Base-by-base conservation (phyloP, 1,284 basidiomycete species). In the Heliocybe sulcata region DNA sequence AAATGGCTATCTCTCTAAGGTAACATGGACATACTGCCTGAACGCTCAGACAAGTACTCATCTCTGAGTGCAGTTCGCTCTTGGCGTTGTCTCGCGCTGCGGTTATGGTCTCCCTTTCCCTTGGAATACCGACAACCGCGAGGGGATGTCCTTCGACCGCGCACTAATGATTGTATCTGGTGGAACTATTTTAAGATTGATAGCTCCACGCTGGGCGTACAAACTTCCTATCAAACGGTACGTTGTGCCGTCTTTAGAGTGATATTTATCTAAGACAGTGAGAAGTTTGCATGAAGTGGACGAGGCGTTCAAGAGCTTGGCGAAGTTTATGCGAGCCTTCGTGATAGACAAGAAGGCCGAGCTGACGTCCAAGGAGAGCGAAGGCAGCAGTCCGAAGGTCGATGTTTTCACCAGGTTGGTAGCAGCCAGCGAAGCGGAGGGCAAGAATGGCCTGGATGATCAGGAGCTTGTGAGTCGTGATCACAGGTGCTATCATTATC, bases 401-500 rank as follows among this genome's bases (percentile, higher is more conserved):
- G 58, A 60, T 35, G n/a, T 60, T 3, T 57, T 60, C 48, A 57
- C 35, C 12, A 51, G 54, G 3, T 53, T 60, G 35, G 47, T 60
- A 14, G 35, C 27, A 16, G 54, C 59, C 8, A 55, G 48, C 45
- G 59, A 60, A 31, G 45, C 52, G 23, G 59, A 60, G 25, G 56
- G 54, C 10, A 53, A 57, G 19, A 33, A 50, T 20, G 56, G 53
- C 19, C 23, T 60, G 48, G 54, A n/a, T 11, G 54, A 59, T 45
- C 25, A 35, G 10, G 59, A 60, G 54, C 47, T 60, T n/a, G 57
- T 57, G 23, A 23, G 58, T 56, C n/a, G 16, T n/a, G 9, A 14
- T 47, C 12, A 31, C 29, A 31, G 6, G 29, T 31, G 6, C n/a
- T 22, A 14, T 50, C 20, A 16, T 16, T 11, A 25, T n/a, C 11